Evolutionary conservation across 176 grass and related monocot genomes (phyloP), one percentile per base, ranked within the genome.

Genomic region (Coix lacrymajobi): DNA sequence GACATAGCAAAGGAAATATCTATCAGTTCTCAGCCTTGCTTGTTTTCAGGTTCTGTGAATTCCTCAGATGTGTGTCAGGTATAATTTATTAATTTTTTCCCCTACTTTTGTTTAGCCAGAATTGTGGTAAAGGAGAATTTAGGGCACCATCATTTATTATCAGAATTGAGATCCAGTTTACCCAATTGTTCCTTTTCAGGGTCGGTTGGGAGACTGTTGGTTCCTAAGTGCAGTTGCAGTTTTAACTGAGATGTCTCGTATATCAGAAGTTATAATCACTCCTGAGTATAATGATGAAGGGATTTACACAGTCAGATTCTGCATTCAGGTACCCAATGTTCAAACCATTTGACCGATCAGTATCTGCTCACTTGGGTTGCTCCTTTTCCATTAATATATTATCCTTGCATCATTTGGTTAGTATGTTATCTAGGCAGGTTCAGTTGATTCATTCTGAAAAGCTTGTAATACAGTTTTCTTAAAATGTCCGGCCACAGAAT

Each of bases 201-300:
- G 96, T 74, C 86, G 93, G 73, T 88, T 99, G 79, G 96, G 96
- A 62, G 96, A 99, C 87, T 99, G 96, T 79, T 99, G 96, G 96
- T 99, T 99, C 80, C 75, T 99, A 70, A 99, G 96, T 80, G 96
- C 93, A 71, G 96, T 99, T 62, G 96, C 96, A 69, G 96, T 99
- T 90, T 77, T 99, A 70, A 94, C 93, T 25, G 96, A 99, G 77
- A 87, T 83, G 77, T 94, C 93, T 82, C 89, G 87, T 28, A 94
- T 99, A 92, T 94, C 89, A 77, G 93, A 99, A 92, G 96, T 99
- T 79, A 99, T 99, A 96, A 99, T 99, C 20, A 99, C 96, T 69
- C 93, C 91, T 33, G 93, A 90, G 52, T 99, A 92, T 72, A 99
- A 99, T 26, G 96, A 96, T 84, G 96, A 96, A 90, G 96, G 96